Percentiles rank a stretch among this genome's conserved stretches.
These are phyloP conservation scores for Penicillium sp. DNA, from an alignment of 2,329 filamentous ascomycete genomes.

Conservation along the genomic window DNA sequence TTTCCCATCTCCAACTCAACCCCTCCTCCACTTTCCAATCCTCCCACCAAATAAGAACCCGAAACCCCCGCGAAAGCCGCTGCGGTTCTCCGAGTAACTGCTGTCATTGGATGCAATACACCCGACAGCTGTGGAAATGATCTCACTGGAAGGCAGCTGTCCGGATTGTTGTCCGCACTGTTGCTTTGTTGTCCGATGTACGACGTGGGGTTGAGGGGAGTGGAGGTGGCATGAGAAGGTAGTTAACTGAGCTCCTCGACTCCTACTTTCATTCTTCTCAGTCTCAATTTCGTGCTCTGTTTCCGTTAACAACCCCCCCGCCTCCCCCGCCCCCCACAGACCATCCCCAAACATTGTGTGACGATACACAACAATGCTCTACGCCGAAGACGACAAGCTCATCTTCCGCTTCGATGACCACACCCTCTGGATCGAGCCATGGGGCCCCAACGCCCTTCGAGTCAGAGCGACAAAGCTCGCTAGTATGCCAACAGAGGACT, in stretches of 20 bases:
- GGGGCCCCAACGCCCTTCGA: conserved; percentile 46
- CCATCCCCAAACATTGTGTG: background rate
- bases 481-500: conserved; percentile 41
- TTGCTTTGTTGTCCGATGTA: background rate
- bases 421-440: conserved; percentile 44
- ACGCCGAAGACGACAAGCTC: conserved; percentile 39
- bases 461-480: conserved; percentile 44
- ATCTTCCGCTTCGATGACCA: conserved; percentile 46
- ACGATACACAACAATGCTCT: conserved; percentile 35
- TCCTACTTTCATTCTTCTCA: background rate
- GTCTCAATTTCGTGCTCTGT: background rate
- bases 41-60: conserved; percentile 11
- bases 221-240: background rate
- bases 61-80: conserved; percentile 1
- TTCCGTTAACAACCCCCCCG: background rate
- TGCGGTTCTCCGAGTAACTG: background rate
- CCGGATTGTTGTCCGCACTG: background rate
- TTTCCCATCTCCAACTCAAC: conserved; percentile 6
- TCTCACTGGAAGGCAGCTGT: background rate
- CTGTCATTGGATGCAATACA: conserved; percentile 7
- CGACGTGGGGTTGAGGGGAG: background rate
- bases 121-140: background rate
- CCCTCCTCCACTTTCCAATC: conserved; percentile 8
- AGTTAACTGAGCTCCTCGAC: background rate
- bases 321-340: too few relatives aligned